Conservation (phyloP, 1,284 basidiomycete genomes). For the Leccinum pseudoinsigne region DNA sequence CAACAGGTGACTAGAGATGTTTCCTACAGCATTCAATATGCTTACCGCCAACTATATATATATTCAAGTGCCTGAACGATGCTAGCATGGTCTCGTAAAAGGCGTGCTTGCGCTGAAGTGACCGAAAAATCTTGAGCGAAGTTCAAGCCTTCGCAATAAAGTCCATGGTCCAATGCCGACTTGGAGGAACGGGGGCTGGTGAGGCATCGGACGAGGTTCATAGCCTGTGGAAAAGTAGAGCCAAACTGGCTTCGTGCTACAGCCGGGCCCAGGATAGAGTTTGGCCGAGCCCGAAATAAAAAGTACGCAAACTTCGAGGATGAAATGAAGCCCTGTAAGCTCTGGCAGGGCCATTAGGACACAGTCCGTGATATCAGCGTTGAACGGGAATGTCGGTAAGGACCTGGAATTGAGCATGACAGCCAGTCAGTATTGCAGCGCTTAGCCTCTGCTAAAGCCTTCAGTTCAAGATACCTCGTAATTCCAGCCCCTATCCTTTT, state of each 20-base stretch:
- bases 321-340: conserved; percentile 29
- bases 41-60: conserved; percentile 39
- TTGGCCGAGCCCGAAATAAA: conserved; percentile 34
- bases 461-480: too few relatives aligned
- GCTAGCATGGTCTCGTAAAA: conserved; percentile 22
- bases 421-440: not conserved
- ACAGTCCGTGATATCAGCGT: conserved; percentile 32
- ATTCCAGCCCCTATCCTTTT: too few relatives aligned
- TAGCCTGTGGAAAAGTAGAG: conserved; percentile 35
- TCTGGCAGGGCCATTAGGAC: conserved; percentile 29
- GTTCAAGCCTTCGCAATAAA: conserved; percentile 1
- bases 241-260: conserved; percentile 36
- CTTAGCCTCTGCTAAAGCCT: too few relatives aligned
- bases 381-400: conserved; percentile 2
- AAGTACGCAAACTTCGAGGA: conserved; percentile 34
- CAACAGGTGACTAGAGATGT: not conserved
- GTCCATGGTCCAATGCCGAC: not conserved
- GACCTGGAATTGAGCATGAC: conserved; percentile 4
- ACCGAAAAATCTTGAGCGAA: conserved; percentile 7
- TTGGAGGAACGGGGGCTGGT: not conserved
- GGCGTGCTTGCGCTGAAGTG: conserved; percentile 12
- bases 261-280: conserved; percentile 30
- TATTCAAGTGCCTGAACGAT: conserved; percentile 32
- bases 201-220: conserved; percentile 24
- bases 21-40: not conserved